Conservation (phyloP, 768 basidiomycete genomes). For the Infundibulicybe gibba region DNA sequence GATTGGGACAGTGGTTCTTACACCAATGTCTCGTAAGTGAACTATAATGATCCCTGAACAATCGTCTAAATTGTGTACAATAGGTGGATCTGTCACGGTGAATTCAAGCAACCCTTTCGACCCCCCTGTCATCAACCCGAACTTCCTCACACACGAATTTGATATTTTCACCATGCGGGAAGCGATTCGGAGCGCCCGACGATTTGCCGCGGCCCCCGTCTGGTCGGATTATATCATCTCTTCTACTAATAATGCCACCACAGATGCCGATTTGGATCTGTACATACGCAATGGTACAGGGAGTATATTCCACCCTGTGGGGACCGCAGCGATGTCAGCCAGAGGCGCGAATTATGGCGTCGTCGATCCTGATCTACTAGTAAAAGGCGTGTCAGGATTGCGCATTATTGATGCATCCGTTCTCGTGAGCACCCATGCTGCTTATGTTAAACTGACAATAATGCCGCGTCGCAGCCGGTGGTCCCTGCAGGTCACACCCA, state of each 20-base stretch:
- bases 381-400: neutral
- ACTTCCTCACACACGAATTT: no score
- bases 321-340: neutral
- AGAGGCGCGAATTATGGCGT: no score
- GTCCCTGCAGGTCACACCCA: neutral
- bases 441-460: neutral
- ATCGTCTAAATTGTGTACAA: neutral
- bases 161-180: neutral
- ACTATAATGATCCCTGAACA: neutral
- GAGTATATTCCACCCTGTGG: neutral
- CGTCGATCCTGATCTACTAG: neutral
- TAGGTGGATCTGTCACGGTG: neutral
- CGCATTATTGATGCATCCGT: neutral
- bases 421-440: neutral
- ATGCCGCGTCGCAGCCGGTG: neutral
- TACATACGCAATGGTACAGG: neutral
- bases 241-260: neutral
- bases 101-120: neutral
- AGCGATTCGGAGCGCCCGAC: neutral
- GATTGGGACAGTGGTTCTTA: neutral
- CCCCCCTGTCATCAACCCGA: neutral
- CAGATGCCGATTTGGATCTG: slow-evolving; percentile 11
- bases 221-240: neutral
- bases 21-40: neutral
- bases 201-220: neutral